phyloP scores from a whole-genome alignment of 352 stramenopile species.

The Stephanocyclus meneghinianus region DNA sequence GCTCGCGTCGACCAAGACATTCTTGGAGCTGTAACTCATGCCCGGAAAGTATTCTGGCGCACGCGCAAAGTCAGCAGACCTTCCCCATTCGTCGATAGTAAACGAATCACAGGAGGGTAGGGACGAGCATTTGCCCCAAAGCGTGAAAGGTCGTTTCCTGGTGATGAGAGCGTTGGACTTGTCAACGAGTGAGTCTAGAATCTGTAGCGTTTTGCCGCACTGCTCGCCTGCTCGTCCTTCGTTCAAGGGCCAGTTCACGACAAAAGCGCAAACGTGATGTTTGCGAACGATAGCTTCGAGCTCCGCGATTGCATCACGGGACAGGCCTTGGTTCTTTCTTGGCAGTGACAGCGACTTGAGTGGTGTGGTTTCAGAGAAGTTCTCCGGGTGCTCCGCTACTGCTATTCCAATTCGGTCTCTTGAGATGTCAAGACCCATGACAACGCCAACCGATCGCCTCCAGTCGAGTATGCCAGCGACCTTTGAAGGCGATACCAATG shows the following conservation, averaged over 20 bases:
- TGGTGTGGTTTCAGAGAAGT: constrained; percentile 12
- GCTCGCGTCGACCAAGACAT: constrained; percentile 8
- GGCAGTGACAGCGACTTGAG: constrained; percentile 22
- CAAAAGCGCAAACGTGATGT: constrained; percentile 42
- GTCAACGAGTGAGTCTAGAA: constrained; percentile 38
- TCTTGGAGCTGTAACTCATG: constrained; percentile 50
- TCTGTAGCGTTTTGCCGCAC: constrained; percentile 37
- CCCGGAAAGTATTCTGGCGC: constrained; percentile 17
- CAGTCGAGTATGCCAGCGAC: constrained; percentile 42
- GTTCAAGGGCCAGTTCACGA: constrained; percentile 43
- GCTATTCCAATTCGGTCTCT: constrained; percentile 40
- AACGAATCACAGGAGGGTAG: constrained; percentile 11
- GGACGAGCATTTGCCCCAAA: constrained; percentile 18
- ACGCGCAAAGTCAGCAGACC: constrained; percentile 27
- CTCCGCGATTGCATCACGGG: constrained; percentile 25
- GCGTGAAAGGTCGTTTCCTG: constrained; percentile 38
- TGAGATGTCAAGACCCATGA: constrained; percentile 40
- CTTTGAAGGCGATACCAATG: constrained; percentile 36
- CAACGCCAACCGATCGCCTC: constrained; percentile 32
- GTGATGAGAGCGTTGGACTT: constrained; percentile 40
- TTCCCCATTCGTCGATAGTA: constrained; percentile 38
- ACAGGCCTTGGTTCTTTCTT: constrained; percentile 19
- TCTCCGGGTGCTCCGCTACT: constrained; percentile 33
- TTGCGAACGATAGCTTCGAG: constrained; percentile 29
- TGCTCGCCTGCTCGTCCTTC: constrained; percentile 41